These are phyloP conservation scores for Paramecium pentaurelia DNA, from an alignment of 73 alveolate species.

Conservation along the genomic window DNA sequence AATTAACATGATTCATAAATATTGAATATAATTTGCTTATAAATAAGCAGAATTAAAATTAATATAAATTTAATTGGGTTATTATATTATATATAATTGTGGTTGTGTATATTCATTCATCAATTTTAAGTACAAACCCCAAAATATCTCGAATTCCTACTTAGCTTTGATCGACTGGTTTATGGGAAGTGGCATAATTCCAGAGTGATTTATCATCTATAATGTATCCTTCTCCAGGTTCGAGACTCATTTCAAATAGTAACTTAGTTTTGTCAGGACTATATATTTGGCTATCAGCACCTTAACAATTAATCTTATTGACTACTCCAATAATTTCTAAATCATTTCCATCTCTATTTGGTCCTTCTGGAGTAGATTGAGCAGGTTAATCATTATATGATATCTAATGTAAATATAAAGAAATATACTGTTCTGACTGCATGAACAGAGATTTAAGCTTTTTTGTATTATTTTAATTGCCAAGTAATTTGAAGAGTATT, in stretches of 20 bases:
- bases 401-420: background rate
- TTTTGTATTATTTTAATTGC: constrained; percentile 10
- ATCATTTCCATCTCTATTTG: constrained; percentile 39
- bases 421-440: background rate
- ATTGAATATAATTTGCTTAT: background rate
- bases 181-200: constrained; percentile 43
- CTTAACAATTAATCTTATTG: background rate
- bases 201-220: constrained; percentile 29
- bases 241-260: constrained; percentile 29
- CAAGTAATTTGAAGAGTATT: constrained; percentile 10
- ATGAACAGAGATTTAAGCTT: constrained; percentile 24
- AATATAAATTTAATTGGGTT: background rate
- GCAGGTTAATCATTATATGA: constrained; percentile 6
- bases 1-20: background rate
- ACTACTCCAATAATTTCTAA: constrained; percentile 6
- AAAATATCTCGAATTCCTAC: constrained; percentile 10
- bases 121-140: constrained; percentile 12
- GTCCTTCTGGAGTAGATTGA: constrained; percentile 22
- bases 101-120: background rate
- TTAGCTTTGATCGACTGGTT: background rate
- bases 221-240: constrained; percentile 38
- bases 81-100: background rate
- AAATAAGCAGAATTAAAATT: background rate
- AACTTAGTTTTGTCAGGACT: background rate
- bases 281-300: constrained; percentile 9